Percentiles rank a stretch among this genome's conserved stretches.
These are phyloP conservation scores for Starmera dryadoides DNA, from an alignment of 805 yeast genomes.

Conservation along the genomic window DNA sequence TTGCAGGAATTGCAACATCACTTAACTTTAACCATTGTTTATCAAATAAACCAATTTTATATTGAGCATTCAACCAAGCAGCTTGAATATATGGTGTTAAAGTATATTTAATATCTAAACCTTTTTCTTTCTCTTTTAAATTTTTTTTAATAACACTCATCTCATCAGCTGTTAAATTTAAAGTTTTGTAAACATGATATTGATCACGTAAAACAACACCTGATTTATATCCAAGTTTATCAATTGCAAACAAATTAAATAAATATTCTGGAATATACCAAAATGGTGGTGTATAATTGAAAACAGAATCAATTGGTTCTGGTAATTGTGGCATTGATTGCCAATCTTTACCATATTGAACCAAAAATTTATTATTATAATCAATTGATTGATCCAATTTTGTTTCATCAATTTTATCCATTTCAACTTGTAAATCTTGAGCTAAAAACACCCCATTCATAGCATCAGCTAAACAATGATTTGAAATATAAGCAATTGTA, in stretches of 20 bases:
- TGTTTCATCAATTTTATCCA: constrained; percentile 3
- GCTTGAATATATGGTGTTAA: constrained; percentile 13
- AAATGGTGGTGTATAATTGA: constrained; percentile 10
- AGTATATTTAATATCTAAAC: constrained; percentile 4
- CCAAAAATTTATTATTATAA: constrained; percentile 1
- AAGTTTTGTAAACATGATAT: constrained; percentile 4
- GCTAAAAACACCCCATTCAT: constrained; percentile 9
- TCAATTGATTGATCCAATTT: no score
- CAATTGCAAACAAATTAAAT: constrained; percentile 4
- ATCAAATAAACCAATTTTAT: background rate
- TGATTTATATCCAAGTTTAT: background rate
- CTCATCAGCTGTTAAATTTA: constrained; percentile 3
- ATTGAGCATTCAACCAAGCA: constrained; percentile 12
- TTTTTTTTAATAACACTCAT: background rate
- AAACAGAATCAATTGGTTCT: constrained; percentile 8
- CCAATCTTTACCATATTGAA: constrained; percentile 9
- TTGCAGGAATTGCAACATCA: constrained; percentile 13
- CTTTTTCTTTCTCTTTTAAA: background rate
- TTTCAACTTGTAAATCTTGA: constrained; percentile 5
- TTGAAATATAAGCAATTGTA: constrained; percentile 12
- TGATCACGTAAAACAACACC: constrained; percentile 3
- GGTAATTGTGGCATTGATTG: constrained; percentile 8
- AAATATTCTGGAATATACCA: constrained; percentile 6
- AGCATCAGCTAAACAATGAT: constrained; percentile 17
- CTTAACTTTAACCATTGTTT: constrained; percentile 5